A percentile compares a stretch with the other conserved stretches of the same genome.
These are phyloP conservation scores for Lachnellula subtilissima DNA, from an alignment of 2,329 filamentous ascomycete genomes.

Conservation along the genomic window DNA sequence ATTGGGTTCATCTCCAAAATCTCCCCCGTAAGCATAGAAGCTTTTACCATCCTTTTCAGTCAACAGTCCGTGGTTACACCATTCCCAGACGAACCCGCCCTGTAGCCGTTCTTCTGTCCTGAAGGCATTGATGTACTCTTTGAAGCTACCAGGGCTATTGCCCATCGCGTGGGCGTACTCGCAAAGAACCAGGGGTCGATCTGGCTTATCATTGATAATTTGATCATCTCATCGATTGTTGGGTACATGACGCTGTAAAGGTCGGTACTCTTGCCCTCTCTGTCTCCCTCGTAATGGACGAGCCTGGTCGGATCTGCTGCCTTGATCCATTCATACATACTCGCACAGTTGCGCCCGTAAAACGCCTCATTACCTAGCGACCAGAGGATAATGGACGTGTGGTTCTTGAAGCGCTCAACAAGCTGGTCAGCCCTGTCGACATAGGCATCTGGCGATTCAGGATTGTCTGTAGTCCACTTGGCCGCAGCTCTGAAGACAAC, in stretches of 20 bases:
- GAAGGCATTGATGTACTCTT: constrained; percentile 64
- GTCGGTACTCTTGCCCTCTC: constrained; percentile 46
- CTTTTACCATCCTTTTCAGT: constrained; percentile 41
- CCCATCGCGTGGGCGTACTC: constrained; percentile 65
- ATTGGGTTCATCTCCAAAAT: constrained; percentile 57
- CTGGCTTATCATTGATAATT: constrained; percentile 37
- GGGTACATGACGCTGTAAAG: constrained; percentile 56
- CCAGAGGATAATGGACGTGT: constrained; percentile 68
- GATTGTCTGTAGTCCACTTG: constrained; percentile 57
- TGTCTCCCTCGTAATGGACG: constrained; percentile 54
- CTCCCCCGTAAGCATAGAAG: constrained; percentile 57
- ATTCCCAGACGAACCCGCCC: constrained; percentile 55
- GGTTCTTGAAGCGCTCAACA: constrained; percentile 65
- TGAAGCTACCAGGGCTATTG: constrained; percentile 65
- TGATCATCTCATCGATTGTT: constrained; percentile 38
- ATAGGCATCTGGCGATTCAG: constrained; percentile 58
- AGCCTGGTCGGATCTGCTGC: constrained; percentile 46
- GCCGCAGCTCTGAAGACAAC: constrained; percentile 50
- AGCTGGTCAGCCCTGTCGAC: constrained; percentile 62
- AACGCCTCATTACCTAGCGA: constrained; percentile 70
- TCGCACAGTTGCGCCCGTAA: constrained; percentile 62
- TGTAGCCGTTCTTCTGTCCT: constrained; percentile 22
- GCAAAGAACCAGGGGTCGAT: constrained; percentile 51
- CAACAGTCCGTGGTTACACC: constrained; percentile 55
- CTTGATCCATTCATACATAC: constrained; percentile 59